Evolutionary conservation across 2,329 filamentous ascomycete species (phyloP), one percentile per base, ranked within the genome.

Genomic region (Eutypella sp.): DNA sequence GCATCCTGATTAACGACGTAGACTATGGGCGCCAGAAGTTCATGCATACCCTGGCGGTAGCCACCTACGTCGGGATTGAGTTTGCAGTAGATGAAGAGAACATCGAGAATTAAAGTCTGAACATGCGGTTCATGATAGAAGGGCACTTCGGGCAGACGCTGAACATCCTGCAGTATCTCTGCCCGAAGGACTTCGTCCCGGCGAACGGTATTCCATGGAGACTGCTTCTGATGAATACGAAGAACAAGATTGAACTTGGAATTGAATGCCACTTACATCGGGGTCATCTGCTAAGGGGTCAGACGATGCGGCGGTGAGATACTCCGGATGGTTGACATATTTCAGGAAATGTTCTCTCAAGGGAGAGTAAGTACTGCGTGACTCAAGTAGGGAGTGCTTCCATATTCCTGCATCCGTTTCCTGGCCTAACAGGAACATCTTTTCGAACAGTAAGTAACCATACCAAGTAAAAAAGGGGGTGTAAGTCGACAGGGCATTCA

Each of bases 1-100:
- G 91, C 85, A 68, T 99, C 93, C 56, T 84, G 76, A 55, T 91
- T 82, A 5, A 97, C 71, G 2, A 89, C 87, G 76, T 89, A 89
- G 6, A 96, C 72, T 31, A 99, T 82, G 0, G 93, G 91, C 0
- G 93, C 93, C 13, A 97, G 74, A 37, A 99, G 73, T 67, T 99
- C 93, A 63, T 99, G 93, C 92, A 99, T 99, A 10, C 93, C 93
- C 69, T 99, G 93, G n/a, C 93, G 82, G 63, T 99, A 99, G 16
- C 82, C 90, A 15, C 89, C 89, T 44, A 89, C 77, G 55, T 85
- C 82, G 2, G 89, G 89, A 60, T 97, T 89, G 44, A 95, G 78
- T 66, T 96, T 97, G 70, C 90, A 93, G 68, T 91, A 97, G 54
- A 99, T 79, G 66, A 97, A 99, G 27, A 99, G 74, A 25, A 96